phyloP scores from a whole-genome alignment of 345 rosid genomes.

The Lenwebbia sp. region DNA sequence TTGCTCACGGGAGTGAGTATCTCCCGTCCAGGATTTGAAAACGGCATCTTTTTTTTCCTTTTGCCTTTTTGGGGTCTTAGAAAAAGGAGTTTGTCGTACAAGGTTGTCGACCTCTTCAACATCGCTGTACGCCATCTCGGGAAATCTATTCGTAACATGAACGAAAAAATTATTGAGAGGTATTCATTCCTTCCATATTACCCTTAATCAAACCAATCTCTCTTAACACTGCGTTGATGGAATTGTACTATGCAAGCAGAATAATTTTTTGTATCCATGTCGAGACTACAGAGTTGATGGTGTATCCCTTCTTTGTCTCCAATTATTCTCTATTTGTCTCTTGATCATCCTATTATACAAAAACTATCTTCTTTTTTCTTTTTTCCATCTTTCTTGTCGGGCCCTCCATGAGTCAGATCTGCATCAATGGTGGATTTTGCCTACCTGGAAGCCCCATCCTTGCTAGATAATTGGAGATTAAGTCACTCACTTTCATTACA shows the following conservation, averaged over 20 bases:
- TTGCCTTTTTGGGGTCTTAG: not conserved
- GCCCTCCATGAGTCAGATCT: not conserved
- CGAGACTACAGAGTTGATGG: not conserved
- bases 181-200: not conserved
- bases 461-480: not conserved
- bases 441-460: not conserved
- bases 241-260: not conserved
- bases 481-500: not conserved
- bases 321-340: not conserved
- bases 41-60: not conserved
- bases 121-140: not conserved
- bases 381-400: not conserved
- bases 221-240: not conserved
- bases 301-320: not conserved
- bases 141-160: not conserved
- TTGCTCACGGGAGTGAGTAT: not conserved
- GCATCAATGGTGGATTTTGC: not conserved
- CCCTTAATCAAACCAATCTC: not conserved
- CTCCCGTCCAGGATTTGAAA: not conserved
- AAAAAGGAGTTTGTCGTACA: not conserved
- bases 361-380: not conserved
- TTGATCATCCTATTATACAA: not conserved
- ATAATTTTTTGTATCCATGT: not conserved
- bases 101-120: not conserved
- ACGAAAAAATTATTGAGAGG: not conserved